Evolutionary conservation across 2,329 filamentous ascomycete species (phyloP).

Genomic region (Penicillium vulpinum): DNA sequence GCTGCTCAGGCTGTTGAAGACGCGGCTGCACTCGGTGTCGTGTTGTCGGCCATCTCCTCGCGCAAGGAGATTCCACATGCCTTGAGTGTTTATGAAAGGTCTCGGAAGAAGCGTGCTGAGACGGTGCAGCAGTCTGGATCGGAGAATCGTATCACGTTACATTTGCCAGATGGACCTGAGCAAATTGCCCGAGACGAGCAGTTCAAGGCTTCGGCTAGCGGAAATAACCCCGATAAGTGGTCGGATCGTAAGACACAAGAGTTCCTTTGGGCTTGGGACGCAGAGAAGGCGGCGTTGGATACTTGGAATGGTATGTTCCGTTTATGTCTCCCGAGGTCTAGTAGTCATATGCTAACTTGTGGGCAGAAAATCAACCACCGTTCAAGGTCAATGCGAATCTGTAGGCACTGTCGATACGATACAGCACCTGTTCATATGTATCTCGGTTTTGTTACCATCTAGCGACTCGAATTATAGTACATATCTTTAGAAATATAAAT

Average conservation of each 20-base stretch:
- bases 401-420: constrained; percentile 3
- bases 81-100: constrained; percentile 38
- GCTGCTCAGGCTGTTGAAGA: constrained; percentile 52
- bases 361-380: constrained; percentile 1
- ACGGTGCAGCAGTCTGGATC: constrained; percentile 40
- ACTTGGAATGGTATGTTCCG: constrained; percentile 31
- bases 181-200: constrained; percentile 45
- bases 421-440: neutral
- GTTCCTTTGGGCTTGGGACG: constrained; percentile 42
- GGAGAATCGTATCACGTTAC: constrained; percentile 39
- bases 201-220: constrained; percentile 30
- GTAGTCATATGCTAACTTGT: neutral
- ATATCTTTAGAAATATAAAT: constrained; percentile 8
- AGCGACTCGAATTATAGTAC: neutral
- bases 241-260: constrained; percentile 64
- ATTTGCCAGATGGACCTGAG: constrained; percentile 43
- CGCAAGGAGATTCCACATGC: constrained; percentile 36
- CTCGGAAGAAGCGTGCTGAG: constrained; percentile 43
- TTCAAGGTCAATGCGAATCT: constrained; percentile 17
- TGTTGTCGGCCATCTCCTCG: constrained; percentile 36
- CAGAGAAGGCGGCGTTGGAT: constrained; percentile 34
- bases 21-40: constrained; percentile 36
- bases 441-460: too few species aligned
- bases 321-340: too few species aligned
- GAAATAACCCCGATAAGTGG: constrained; percentile 61